Evolutionary conservation across 768 basidiomycete species (phyloP).

Genomic region (Xerocomellus dryophilus): DNA sequence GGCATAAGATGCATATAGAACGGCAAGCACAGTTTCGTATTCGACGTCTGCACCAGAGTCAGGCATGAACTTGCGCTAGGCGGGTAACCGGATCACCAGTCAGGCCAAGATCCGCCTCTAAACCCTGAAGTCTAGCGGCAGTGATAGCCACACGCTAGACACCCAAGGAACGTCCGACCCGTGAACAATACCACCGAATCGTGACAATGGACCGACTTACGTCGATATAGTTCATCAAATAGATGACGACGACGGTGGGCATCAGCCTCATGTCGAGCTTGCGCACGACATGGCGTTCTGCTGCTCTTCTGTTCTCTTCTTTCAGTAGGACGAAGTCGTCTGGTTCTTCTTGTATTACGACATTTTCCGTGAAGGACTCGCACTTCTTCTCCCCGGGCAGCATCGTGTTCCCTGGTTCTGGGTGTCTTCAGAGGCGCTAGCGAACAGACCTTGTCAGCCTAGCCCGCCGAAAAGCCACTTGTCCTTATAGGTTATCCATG

Average conservation of each 20-base stretch:
- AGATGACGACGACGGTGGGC: slow-evolving; percentile 26
- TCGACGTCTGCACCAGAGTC: slow-evolving; percentile 40
- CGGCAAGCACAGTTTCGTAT: slow-evolving; percentile 50
- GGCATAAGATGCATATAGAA: slow-evolving; percentile 57
- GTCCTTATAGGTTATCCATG: too few species aligned
- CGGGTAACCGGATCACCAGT: slow-evolving; percentile 19
- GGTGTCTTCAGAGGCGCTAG: not conserved
- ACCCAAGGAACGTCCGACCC: not conserved
- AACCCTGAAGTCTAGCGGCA: slow-evolving; percentile 39
- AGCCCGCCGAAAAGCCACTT: too few species aligned
- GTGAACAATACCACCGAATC: not conserved
- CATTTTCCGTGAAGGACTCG: slow-evolving; percentile 7
- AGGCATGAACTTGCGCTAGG: not conserved
- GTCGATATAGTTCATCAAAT: slow-evolving; percentile 28
- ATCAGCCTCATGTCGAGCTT: slow-evolving; percentile 31
- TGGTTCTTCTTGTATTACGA: not conserved
- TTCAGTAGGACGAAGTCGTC: slow-evolving; percentile 13
- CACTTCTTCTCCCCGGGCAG: slow-evolving; percentile 7
- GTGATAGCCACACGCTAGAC: slow-evolving; percentile 38
- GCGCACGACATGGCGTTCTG: slow-evolving; percentile 23
- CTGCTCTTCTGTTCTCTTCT: slow-evolving; percentile 11
- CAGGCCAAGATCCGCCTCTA: slow-evolving; percentile 39
- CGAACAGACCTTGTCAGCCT: not conserved
- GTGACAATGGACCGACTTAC: slow-evolving; percentile 4
- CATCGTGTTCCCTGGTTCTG: slow-evolving; percentile 1